Evolutionary conservation across 2,329 filamentous ascomycete species (phyloP), one percentile per base, ranked within the genome.

Genomic region (Beauveria varroae): DNA sequence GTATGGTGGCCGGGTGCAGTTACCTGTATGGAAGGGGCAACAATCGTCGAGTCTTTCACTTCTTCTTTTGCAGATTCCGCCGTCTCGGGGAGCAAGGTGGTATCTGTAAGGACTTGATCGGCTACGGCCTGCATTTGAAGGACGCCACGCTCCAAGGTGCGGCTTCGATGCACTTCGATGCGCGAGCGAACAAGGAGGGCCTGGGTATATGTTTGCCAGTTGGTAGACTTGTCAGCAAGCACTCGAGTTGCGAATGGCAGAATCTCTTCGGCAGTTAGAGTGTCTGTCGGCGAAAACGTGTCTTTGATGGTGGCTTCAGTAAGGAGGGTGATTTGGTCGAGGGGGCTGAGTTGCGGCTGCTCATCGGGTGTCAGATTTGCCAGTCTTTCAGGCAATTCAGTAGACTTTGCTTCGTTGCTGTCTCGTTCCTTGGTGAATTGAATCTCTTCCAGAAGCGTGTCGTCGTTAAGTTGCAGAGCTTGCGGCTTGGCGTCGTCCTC

Each of bases 191-290:
- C 90, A 0, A 99, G 80, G 9, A 99, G 79, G 0, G 92, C 95
- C 71, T 98, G 93, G 0, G 95, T 97, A 71, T 98, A 98, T 40
- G 97, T 88, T 72, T 98, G 95, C 95, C 95, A 99, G 73, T 98
- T 99, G 1, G 91, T 93, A 51, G 89, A 89, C 67, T 93, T 93
- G 63, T 95, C 92, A 9, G 89, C 84, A 1, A 99, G 81, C 0
- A 98, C 95, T 46, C 95, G 86, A 1, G 87, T 88, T 0, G 95
- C 95, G 71, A 93, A 99, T 0, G 95, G 95, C 1, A 96, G 75
- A 5, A 96, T 93, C 71, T 98, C 91, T 74, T 98, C 93, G n/a
- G 92, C 83, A 0, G 93, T 98, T 1, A 99, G 79, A 0, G 90
- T 88, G 71, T 98, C 89, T 1, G 86, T 81, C 0, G 95, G 92